These are phyloP conservation scores for Gamarada debralockiae DNA, from an alignment of 495 filamentous ascomycete genomes.

Conservation along the genomic window DNA sequence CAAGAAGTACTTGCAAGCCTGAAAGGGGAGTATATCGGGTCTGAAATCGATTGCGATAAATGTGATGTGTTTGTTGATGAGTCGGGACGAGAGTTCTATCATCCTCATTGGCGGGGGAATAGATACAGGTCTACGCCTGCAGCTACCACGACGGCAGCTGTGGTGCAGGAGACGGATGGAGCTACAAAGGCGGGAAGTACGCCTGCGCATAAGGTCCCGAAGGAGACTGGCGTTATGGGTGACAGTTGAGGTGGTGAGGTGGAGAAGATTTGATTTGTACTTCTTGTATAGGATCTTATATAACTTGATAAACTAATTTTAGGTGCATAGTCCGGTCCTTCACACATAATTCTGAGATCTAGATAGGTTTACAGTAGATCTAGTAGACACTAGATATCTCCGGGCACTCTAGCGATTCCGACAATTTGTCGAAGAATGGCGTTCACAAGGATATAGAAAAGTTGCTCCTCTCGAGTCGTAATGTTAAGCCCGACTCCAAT, in stretches of 20 bases:
- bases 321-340: too few relatives aligned
- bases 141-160: neutral
- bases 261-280: neutral
- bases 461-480: too few relatives aligned
- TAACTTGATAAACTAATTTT: too few relatives aligned
- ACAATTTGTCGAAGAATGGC: too few relatives aligned
- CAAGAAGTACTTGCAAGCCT: slow-evolving; percentile 3
- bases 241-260: neutral
- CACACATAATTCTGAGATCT: too few relatives aligned
- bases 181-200: slow-evolving; percentile 1
- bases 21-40: neutral
- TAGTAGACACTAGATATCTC: too few relatives aligned
- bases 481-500: too few relatives aligned
- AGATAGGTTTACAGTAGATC: too few relatives aligned
- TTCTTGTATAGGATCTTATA: neutral
- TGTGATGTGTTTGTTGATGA: slow-evolving; percentile 5
- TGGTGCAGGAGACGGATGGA: neutral
- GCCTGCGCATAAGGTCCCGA: neutral
- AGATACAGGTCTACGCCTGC: slow-evolving; percentile 2
- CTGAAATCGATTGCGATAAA: slow-evolving; percentile 5
- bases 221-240: neutral
- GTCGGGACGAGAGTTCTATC: neutral
- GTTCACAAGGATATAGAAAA: too few relatives aligned
- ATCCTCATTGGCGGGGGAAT: neutral
- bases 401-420: too few relatives aligned